These are phyloP conservation scores for Tolypocladium ophioglossoides DNA, from an alignment of 2,329 filamentous ascomycete species.

Conservation along the genomic window DNA sequence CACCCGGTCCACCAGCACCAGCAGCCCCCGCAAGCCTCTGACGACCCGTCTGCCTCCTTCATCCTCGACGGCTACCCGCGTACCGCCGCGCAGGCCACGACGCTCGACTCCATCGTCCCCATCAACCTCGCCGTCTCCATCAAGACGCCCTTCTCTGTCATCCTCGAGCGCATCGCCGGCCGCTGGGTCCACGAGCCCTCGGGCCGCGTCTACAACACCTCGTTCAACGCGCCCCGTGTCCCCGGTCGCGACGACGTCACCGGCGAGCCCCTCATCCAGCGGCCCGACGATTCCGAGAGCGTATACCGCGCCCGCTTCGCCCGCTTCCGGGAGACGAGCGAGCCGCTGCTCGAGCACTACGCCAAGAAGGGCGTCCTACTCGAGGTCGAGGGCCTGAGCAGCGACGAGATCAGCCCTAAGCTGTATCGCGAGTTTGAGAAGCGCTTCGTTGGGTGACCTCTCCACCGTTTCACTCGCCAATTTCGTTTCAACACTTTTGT, in stretches of 20 bases:
- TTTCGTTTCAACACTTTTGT: not conserved
- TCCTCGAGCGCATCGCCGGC: slow-evolving; percentile 80
- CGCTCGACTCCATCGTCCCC: slow-evolving; percentile 73
- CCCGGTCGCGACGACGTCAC: slow-evolving; percentile 81
- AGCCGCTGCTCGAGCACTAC: slow-evolving; percentile 81
- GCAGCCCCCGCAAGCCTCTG: slow-evolving; percentile 34
- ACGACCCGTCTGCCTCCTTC: slow-evolving; percentile 74
- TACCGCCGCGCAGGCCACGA: slow-evolving; percentile 67
- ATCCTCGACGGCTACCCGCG: slow-evolving; percentile 95
- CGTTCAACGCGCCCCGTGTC: slow-evolving; percentile 78
- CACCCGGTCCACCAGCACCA: slow-evolving; percentile 1
- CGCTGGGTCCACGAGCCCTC: slow-evolving; percentile 91
- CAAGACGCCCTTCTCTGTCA: slow-evolving; percentile 74
- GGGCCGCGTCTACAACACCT: slow-evolving; percentile 89
- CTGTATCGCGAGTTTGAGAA: slow-evolving; percentile 72
- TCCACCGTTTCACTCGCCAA: slow-evolving; percentile 1
- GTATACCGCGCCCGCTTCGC: slow-evolving; percentile 72
- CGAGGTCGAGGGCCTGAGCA: slow-evolving; percentile 79
- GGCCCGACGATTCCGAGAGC: slow-evolving; percentile 77
- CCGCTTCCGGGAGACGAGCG: slow-evolving; percentile 81
- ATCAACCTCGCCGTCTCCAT: slow-evolving; percentile 90
- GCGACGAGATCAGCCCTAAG: slow-evolving; percentile 91
- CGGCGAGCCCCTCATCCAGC: slow-evolving; percentile 72
- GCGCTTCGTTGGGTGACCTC: slow-evolving; percentile 43
- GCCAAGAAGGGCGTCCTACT: slow-evolving; percentile 72